Percentiles rank a stretch among this genome's conserved stretches.
phyloP scores from a whole-genome alignment of 305 asterid genomes.

The Stenogyne calaminthoides region DNA sequence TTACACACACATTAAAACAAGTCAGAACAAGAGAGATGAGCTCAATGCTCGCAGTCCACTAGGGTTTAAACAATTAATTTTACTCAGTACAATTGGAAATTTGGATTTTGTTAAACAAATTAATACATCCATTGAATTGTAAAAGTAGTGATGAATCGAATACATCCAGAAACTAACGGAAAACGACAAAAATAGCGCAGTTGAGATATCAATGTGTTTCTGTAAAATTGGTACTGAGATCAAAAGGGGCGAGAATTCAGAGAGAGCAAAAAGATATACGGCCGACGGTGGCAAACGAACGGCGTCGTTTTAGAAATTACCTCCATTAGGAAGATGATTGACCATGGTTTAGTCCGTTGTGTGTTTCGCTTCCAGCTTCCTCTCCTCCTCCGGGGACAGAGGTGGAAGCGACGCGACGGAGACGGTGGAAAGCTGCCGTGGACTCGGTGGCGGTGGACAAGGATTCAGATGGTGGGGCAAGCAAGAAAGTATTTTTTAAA shows the following conservation, averaged over 20 bases:
- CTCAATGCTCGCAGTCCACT: neutral
- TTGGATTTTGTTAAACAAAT: conserved; percentile 10
- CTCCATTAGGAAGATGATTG: conserved; percentile 14
- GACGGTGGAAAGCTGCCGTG: conserved; percentile 22
- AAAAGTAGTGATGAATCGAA: neutral
- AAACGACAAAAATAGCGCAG: neutral
- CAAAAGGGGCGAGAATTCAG: conserved; percentile 2
- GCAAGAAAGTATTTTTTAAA: neutral
- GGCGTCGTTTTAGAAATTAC: conserved; percentile 14
- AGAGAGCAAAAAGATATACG: neutral
- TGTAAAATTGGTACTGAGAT: conserved; percentile 14
- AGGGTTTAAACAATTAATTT: conserved; percentile 2
- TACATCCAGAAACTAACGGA: neutral
- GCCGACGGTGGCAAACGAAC: neutral
- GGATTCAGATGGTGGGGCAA: conserved; percentile 24
- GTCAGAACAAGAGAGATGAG: conserved; percentile 5
- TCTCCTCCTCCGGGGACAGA: conserved; percentile 30
- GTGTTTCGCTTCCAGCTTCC: conserved; percentile 34
- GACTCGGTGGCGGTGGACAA: conserved; percentile 19
- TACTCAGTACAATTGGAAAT: neutral
- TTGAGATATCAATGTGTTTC: neutral
- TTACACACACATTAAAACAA: neutral
- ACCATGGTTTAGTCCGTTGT: neutral
- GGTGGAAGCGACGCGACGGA: conserved; percentile 36
- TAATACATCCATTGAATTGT: conserved; percentile 10